Base-by-base conservation (phyloP, 208 protist species). In the Crithidia bombi region DNA sequence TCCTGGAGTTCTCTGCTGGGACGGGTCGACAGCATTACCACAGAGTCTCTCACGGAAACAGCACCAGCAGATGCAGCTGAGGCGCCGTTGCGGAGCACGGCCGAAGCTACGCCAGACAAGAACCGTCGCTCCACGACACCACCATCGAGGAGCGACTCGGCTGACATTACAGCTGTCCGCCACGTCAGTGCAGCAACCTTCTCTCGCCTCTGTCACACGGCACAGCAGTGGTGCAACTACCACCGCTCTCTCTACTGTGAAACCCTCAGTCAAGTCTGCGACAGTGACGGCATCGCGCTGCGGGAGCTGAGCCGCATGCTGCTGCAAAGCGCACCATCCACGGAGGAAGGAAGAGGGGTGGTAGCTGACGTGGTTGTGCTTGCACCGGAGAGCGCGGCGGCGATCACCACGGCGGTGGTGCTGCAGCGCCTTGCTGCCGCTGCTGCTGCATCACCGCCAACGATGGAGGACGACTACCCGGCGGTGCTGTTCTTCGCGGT, bases 211-310 rank as follows among this genome's bases (percentile, higher is more conserved):
- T 74, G 69, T 33, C 23, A 17, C n/a, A 39, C 39, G n/a, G 61
- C 43, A 30, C 69, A 75, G 33, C 10, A 28, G 25, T 44, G 79
- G 57, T 78, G 75, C 36, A 93, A 93, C 69, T 93, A 90, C 50
- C 80, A 90, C 58, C 63, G 79, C 52, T 87, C 87, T 19, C 69
- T 85, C n/a, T 89, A 83, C 68, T 73, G 89, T 43, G 87, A 90
- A 65, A 74, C 73, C 5, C 66, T 75, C 1, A 75, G 69, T 46
- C 61, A 69, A 28, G 44, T 75, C 12, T 35, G 43, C 17, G 69
- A 75, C 17, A 30, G 69, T 10, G 15, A 23, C 43, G 69, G 69
- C 11, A 12, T 78, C 19, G 81, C 78, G 44, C 74, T 64, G n/a
- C 58, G 69, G 6, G 70, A 80, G 52, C 65, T 78, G 57, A 35